Evolutionary conservation across 305 asterid species (phyloP), one percentile per base, ranked within the genome.

Genomic region (Euphrasia arctica): DNA sequence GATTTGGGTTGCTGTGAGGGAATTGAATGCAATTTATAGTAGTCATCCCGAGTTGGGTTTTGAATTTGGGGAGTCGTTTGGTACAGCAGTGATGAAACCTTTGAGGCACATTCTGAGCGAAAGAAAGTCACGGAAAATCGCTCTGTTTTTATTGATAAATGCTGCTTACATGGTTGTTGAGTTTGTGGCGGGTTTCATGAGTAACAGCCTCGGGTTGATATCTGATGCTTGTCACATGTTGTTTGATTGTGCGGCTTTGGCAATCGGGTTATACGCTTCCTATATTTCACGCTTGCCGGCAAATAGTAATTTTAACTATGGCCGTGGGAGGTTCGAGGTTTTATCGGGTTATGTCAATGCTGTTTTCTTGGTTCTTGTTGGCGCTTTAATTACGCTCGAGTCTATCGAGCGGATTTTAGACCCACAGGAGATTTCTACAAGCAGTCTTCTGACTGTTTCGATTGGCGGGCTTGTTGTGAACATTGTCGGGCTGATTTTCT

Each of bases 171-270:
- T 92, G 97, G 90, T 87, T 68, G 90, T 92, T 48, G 98, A 89
- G 67, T 89, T 92, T 70, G 83, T 75, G 49, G 96, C 91, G 41
- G 98, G 97, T 60, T 90, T 85, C 73, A 84, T 90, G 97, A 87
- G 97, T 54, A 92, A 92, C 79, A 92, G 98, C 74, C 96, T 92
- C 63, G 98, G 98, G 62, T 80, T 92, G 85, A 90, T 92, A 77
- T 90, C 97, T 0, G 98, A 92, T 78, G 98, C 97, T 6, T 90
- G 98, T 60, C 98, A 92, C 67, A 90, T 93, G 98, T 69, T 92
- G 84, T 93, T 90, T 68, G 98, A 93, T 69, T 93, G 98, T 79
- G 98, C 97, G 73, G 98, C 98, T 68, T 73, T 93, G 9, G 98
- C 92, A 0, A 88, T 93, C 74, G 98, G 98, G 64, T 75, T 93